A percentile compares a stretch with the other conserved stretches of the same genome.
These are phyloP conservation scores for Lipomyces spencermartinsiae DNA, from an alignment of 805 yeast genomes.

Conservation along the genomic window DNA sequence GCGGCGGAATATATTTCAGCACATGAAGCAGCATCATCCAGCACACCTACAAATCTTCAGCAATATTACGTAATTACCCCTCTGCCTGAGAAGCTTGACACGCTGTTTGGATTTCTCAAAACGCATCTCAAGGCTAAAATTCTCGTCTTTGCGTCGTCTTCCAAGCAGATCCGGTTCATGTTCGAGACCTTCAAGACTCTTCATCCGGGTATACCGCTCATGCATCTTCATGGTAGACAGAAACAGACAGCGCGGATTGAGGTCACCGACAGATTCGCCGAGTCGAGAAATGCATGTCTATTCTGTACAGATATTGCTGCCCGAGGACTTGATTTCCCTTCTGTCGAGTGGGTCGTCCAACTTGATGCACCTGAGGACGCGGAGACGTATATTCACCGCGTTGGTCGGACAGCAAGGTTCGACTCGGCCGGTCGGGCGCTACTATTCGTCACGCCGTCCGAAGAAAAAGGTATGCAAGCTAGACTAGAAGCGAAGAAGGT, in stretches of 20 bases:
- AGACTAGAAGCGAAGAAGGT: conserved; percentile 68
- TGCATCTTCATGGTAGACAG: conserved; percentile 96
- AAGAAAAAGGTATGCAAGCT: conserved; percentile 75
- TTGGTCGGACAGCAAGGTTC: conserved; percentile 97
- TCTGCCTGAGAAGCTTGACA: conserved; percentile 81
- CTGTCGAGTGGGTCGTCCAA: conserved; percentile 98
- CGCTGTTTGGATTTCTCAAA: conserved; percentile 83
- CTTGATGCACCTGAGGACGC: conserved; percentile 99
- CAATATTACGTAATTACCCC: conserved; percentile 79
- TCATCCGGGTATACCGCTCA: conserved; percentile 95
- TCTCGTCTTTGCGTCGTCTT: conserved; percentile 82
- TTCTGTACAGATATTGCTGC: conserved; percentile 99
- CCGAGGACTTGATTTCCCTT: conserved; percentile 97
- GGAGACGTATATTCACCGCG: conserved; percentile 97
- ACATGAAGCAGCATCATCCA: conserved; percentile 47
- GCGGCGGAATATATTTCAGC: conserved; percentile 67
- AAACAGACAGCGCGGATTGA: conserved; percentile 96
- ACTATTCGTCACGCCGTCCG: conserved; percentile 81
- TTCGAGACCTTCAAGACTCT: conserved; percentile 80
- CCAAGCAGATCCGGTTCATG: conserved; percentile 88
- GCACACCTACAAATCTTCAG: conserved; percentile 83
- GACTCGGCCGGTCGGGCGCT: conserved; percentile 84
- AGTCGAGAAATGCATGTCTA: conserved; percentile 85
- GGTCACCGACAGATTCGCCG: conserved; percentile 94
- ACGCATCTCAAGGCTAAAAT: conserved; percentile 81